phyloP scores from a whole-genome alignment of 176 grass and related monocot species.

The Lolium perenne region DNA sequence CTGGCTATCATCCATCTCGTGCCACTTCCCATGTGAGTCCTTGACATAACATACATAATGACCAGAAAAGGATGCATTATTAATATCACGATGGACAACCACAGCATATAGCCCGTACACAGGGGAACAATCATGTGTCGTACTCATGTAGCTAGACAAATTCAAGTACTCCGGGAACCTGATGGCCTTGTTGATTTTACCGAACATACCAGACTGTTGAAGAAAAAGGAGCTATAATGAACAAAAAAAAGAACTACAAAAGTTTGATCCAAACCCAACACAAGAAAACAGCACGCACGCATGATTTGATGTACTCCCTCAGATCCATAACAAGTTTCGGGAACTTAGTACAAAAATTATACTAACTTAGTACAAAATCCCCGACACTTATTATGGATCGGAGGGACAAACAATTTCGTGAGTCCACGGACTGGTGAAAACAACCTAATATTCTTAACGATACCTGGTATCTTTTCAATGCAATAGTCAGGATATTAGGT shows the following conservation, averaged over 20 bases:
- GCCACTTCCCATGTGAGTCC: conserved; percentile 76
- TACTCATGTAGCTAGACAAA: conserved; percentile 78
- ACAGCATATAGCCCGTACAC: conserved; percentile 90
- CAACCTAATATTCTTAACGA: conserved; percentile 22
- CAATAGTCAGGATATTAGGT: conserved; percentile 88
- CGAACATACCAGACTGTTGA: conserved; percentile 77
- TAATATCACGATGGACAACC: conserved; percentile 78
- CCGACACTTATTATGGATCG: too few species aligned
- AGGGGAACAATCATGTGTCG: conserved; percentile 68
- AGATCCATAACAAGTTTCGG: too few species aligned
- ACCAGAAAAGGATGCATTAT: conserved; percentile 72
- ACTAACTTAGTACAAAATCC: too few species aligned
- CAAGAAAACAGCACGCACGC: conserved; percentile 16
- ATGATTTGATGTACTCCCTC: neutral
- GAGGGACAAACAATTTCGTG: neutral
- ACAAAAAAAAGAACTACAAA: neutral
- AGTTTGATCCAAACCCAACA: conserved; percentile 1
- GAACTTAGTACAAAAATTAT: too few species aligned
- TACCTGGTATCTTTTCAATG: conserved; percentile 93
- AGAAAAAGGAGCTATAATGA: conserved; percentile 26
- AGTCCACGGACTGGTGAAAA: conserved; percentile 15
- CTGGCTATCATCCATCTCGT: conserved; percentile 77
- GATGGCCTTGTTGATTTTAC: conserved; percentile 77
- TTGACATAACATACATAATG: conserved; percentile 95
- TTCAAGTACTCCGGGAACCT: conserved; percentile 69